These are phyloP conservation scores for Penicillium lividum DNA, from an alignment of 495 filamentous ascomycete genomes.

Conservation along the genomic window DNA sequence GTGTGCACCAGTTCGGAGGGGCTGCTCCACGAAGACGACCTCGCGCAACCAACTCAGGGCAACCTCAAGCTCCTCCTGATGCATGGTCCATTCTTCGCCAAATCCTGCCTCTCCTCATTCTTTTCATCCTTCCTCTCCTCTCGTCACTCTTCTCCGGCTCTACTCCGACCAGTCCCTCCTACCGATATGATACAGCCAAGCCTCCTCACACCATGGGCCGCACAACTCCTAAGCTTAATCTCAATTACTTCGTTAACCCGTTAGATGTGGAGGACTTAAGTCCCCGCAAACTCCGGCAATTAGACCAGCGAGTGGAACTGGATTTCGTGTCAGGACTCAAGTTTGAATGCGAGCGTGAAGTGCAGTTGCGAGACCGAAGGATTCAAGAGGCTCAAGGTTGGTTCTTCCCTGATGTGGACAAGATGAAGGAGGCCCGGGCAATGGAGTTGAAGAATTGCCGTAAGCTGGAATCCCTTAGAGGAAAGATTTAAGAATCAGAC, in stretches of 20 bases:
- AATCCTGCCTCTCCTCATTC: slow-evolving; percentile 81
- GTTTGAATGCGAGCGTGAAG: slow-evolving; percentile 72
- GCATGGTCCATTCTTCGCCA: slow-evolving; percentile 51
- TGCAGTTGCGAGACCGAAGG: slow-evolving; percentile 59
- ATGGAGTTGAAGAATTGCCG: slow-evolving; percentile 62
- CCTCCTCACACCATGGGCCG: slow-evolving; percentile 72
- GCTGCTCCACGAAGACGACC: slow-evolving; percentile 66
- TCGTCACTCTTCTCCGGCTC: slow-evolving; percentile 73
- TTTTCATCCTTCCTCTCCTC: slow-evolving; percentile 86
- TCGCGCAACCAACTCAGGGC: slow-evolving; percentile 56
- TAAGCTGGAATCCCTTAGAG: slow-evolving; percentile 49
- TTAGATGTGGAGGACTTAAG: slow-evolving; percentile 69
- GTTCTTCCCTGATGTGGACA: slow-evolving; percentile 77
- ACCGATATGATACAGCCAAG: slow-evolving; percentile 66
- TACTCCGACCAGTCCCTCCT: slow-evolving; percentile 62
- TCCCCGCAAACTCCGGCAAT: slow-evolving; percentile 61
- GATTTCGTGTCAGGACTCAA: slow-evolving; percentile 66
- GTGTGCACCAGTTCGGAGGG: slow-evolving; percentile 86
- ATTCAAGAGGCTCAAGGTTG: slow-evolving; percentile 83
- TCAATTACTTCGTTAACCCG: slow-evolving; percentile 86
- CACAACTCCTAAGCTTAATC: slow-evolving; percentile 65
- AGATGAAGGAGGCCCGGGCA: slow-evolving; percentile 65
- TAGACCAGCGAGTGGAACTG: slow-evolving; percentile 77
- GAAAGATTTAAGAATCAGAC: slow-evolving; percentile 25
- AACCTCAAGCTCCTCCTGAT: slow-evolving; percentile 51